Percentiles rank a stretch among this genome's conserved stretches.
These are phyloP conservation scores for Corymbia maculata DNA, from an alignment of 345 rosid species.

Conservation along the genomic window DNA sequence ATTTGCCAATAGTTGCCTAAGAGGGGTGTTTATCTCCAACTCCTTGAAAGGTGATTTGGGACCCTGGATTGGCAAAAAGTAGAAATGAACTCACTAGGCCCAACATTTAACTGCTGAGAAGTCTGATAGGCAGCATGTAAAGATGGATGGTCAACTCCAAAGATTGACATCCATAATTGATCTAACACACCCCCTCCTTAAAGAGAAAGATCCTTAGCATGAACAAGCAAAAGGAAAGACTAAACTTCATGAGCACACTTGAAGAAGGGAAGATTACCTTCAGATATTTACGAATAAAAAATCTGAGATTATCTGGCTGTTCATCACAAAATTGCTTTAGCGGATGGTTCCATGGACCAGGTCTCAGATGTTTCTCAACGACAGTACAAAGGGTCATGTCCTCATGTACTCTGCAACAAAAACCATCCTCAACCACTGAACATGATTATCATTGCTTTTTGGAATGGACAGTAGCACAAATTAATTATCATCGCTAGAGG, in stretches of 20 bases:
- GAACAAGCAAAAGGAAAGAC: not conserved
- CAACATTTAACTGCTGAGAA: not conserved
- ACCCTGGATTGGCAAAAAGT: slow-evolving; percentile 32
- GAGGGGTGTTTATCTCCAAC: slow-evolving; percentile 47
- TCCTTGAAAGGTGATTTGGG: slow-evolving; percentile 54
- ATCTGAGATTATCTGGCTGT: slow-evolving; percentile 47
- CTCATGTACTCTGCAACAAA: slow-evolving; percentile 50
- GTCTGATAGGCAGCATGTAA: not conserved
- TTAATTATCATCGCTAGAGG: not conserved
- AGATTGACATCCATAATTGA: not conserved
- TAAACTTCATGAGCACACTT: not conserved
- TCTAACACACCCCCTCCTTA: not conserved
- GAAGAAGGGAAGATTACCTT: slow-evolving; percentile 25
- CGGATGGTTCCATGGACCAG: slow-evolving; percentile 68
- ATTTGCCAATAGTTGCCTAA: slow-evolving; percentile 54
- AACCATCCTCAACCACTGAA: not conserved
- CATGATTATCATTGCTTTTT: not conserved
- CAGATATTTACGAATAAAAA: slow-evolving; percentile 50
- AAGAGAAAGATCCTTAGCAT: not conserved
- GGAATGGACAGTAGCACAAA: not conserved
- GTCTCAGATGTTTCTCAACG: slow-evolving; percentile 62
- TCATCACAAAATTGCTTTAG: slow-evolving; percentile 54
- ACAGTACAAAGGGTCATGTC: slow-evolving; percentile 42
- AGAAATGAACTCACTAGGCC: not conserved
- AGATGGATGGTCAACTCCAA: not conserved